A percentile compares a stretch with the other conserved stretches of the same genome.
phyloP scores from a whole-genome alignment of 768 basidiomycete genomes.

The Dentipellis fragilis region DNA sequence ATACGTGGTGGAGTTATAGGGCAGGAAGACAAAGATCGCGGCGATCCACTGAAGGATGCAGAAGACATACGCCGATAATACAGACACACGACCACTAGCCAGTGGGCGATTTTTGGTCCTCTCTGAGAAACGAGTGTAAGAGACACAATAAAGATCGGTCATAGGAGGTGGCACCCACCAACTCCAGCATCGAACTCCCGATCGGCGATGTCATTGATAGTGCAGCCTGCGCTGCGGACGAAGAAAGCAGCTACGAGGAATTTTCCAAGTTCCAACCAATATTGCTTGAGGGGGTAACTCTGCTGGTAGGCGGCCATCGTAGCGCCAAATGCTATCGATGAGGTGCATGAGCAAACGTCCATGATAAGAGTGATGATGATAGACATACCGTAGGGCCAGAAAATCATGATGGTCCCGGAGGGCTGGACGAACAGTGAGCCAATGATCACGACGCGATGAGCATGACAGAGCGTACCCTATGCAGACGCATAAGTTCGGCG shows the following conservation, averaged over 20 bases:
- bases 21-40: background rate
- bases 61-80: background rate
- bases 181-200: slow-evolving; percentile 1
- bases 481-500: background rate
- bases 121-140: background rate
- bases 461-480: background rate
- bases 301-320: background rate
- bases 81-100: background rate
- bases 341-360: too few relatives aligned
- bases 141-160: too few relatives aligned
- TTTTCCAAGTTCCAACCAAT: background rate
- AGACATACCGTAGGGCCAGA: slow-evolving; percentile 1
- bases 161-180: background rate
- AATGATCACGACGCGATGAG: background rate
- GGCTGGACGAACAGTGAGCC: background rate
- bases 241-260: background rate
- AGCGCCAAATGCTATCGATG: background rate
- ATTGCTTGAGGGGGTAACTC: background rate
- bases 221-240: background rate
- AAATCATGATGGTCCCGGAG: slow-evolving; percentile 1
- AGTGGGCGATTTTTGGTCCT: background rate
- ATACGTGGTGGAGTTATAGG: background rate
- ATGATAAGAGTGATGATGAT: too few relatives aligned
- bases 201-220: background rate
- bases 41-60: background rate